Conservation (phyloP, 495 filamentous ascomycete species). For the Neurospora sp. region DNA sequence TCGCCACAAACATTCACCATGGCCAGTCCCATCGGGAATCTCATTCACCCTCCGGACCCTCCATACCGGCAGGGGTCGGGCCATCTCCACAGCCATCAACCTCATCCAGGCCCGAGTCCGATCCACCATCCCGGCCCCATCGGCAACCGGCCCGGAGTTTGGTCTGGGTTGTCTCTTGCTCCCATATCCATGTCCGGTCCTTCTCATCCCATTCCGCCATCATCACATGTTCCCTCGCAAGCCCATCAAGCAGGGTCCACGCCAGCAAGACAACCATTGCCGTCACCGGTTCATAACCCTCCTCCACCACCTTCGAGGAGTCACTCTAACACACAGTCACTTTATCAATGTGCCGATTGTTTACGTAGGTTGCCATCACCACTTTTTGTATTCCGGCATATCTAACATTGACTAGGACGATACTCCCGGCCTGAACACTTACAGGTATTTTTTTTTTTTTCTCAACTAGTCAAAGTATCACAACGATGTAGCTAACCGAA, state of each 20-base stretch:
- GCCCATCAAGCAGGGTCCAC: background rate
- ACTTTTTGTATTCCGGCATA: background rate
- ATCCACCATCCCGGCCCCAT: background rate
- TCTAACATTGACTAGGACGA: slow-evolving; percentile 12
- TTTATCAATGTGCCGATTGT: slow-evolving; percentile 47
- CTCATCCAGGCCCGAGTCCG: slow-evolving; percentile 4
- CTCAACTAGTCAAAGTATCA: background rate
- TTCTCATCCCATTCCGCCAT: background rate
- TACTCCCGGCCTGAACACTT: slow-evolving; percentile 49
- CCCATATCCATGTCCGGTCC: background rate
- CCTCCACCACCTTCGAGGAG: slow-evolving; percentile 1
- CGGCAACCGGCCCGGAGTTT: background rate
- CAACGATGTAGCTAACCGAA: background rate
- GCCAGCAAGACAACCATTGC: background rate
- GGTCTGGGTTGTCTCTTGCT: background rate
- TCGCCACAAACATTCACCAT: slow-evolving; percentile 2
- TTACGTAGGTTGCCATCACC: slow-evolving; percentile 15
- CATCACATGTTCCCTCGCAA: background rate
- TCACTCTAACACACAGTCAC: slow-evolving; percentile 19
- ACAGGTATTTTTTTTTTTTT: slow-evolving; percentile 12
- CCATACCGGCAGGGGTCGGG: background rate
- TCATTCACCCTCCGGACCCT: slow-evolving; percentile 12
- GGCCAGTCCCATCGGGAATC: slow-evolving; percentile 19
- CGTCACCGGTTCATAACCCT: background rate
- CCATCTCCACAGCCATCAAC: background rate